Conservation (phyloP, 2,329 filamentous ascomycete genomes). For the Fusarium succisae region DNA sequence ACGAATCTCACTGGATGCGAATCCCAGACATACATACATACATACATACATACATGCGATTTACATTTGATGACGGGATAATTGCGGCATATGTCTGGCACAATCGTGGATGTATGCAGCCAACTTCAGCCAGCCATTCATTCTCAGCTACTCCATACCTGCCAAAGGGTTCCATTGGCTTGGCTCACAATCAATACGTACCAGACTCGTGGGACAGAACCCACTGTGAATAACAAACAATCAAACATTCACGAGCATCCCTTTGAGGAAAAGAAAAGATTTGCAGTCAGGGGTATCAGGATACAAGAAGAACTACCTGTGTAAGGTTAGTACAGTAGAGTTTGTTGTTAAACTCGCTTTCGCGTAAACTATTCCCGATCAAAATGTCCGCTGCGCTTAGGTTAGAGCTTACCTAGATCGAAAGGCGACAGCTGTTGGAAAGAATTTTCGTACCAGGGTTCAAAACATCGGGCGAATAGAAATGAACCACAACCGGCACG, state of each 20-base stretch:
- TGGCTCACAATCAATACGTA: not conserved
- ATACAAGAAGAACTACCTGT: not conserved
- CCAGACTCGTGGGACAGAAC: not conserved
- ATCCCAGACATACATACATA: not conserved
- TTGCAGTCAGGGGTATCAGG: not conserved
- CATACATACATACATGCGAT: not conserved
- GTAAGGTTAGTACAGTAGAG: not conserved
- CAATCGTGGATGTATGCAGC: not conserved
- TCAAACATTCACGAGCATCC: not conserved
- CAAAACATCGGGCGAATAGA: conserved; percentile 5
- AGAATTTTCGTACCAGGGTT: conserved; percentile 22
- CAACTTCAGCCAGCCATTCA: not conserved
- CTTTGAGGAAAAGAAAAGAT: not conserved
- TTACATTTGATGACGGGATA: conserved; percentile 21
- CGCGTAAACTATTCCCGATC: conserved; percentile 7
- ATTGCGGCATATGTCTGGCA: conserved; percentile 4
- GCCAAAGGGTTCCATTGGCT: not conserved
- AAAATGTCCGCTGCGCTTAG: not conserved
- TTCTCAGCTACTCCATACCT: not conserved
- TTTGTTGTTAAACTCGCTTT: conserved; percentile 3
- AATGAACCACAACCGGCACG: not conserved
- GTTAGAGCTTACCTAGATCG: not conserved
- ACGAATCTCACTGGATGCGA: conserved; percentile 3
- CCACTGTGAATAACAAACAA: not conserved
- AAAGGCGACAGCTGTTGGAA: not conserved